Evolutionary conservation across 2,329 filamentous ascomycete genomes (phyloP).

Genomic region (Epichloe uncinata): DNA sequence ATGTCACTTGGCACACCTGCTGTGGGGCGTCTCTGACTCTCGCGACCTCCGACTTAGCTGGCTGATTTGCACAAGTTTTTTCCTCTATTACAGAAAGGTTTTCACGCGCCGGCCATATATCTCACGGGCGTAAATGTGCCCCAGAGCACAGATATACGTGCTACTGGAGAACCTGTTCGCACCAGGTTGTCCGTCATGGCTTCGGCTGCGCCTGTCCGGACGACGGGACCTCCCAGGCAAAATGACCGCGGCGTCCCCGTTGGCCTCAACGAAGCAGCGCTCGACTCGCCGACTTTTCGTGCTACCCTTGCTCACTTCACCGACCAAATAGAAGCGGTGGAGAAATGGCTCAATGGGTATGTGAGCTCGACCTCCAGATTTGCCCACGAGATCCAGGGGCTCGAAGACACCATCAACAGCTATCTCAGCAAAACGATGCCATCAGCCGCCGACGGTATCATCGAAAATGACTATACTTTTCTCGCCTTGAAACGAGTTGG

Average conservation of each 20-base stretch:
- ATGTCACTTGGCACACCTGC: too few relatives aligned
- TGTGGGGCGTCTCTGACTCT: too few relatives aligned
- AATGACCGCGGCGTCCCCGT: slow-evolving; percentile 49
- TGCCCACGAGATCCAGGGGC: slow-evolving; percentile 48
- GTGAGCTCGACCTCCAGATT: slow-evolving; percentile 40
- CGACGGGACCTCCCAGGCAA: slow-evolving; percentile 7
- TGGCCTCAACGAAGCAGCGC: slow-evolving; percentile 80
- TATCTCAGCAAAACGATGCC: slow-evolving; percentile 69
- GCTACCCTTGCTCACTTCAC: slow-evolving; percentile 74
- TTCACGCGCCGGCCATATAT: not conserved
- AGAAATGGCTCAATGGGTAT: slow-evolving; percentile 72
- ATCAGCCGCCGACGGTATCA: slow-evolving; percentile 64
- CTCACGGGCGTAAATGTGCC: not conserved
- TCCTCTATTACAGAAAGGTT: not conserved
- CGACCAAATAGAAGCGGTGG: slow-evolving; percentile 82
- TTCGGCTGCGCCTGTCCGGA: slow-evolving; percentile 5
- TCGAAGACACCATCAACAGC: slow-evolving; percentile 67
- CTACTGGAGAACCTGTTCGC: slow-evolving; percentile 1
- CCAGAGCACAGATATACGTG: slow-evolving; percentile 2
- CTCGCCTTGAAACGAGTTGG: slow-evolving; percentile 73
- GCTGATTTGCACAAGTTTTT: too few relatives aligned
- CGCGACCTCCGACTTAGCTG: too few relatives aligned
- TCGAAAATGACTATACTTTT: slow-evolving; percentile 92
- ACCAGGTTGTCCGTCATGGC: slow-evolving; percentile 9
- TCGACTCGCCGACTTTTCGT: slow-evolving; percentile 93